These are phyloP conservation scores for Venturia aucupariae DNA, from an alignment of 2,329 filamentous ascomycete genomes.

Conservation along the genomic window DNA sequence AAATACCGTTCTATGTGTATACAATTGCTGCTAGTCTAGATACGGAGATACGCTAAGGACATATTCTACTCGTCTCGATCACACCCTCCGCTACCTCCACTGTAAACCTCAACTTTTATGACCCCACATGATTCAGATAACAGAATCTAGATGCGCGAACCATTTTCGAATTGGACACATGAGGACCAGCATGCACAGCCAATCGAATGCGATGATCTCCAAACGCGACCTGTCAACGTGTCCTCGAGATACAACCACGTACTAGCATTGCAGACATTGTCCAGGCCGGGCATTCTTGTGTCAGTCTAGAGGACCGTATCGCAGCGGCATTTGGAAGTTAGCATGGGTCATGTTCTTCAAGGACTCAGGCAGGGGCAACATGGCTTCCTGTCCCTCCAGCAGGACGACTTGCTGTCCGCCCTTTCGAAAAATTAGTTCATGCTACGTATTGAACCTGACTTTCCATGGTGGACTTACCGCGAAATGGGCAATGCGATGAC, in stretches of 20 bases:
- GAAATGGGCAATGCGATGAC: conserved; percentile 15
- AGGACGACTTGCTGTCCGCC: conserved; percentile 18
- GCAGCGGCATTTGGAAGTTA: conserved; percentile 17
- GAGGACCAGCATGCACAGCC: neutral
- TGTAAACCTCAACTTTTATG: neutral
- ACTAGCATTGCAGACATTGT: neutral
- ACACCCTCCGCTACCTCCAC: neutral
- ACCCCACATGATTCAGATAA: neutral
- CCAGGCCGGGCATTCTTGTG: neutral
- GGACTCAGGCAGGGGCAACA: conserved; percentile 17
- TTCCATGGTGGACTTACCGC: conserved; percentile 11
- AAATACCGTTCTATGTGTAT: too few species aligned
- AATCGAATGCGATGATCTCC: neutral
- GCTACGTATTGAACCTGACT: neutral
- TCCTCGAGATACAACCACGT: neutral
- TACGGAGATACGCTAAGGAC: neutral
- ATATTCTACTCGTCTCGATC: neutral
- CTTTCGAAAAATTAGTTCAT: neutral
- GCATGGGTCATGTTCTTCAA: conserved; percentile 19
- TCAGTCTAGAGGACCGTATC: conserved; percentile 19
- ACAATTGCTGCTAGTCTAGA: neutral
- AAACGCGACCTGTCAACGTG: neutral
- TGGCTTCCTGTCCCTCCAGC: conserved; percentile 17
- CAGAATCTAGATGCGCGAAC: neutral
- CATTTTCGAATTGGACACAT: neutral